Evolutionary conservation across 208 protist genomes (phyloP), one percentile per base, ranked within the genome.

Genomic region (Wallacemonas sp.): DNA sequence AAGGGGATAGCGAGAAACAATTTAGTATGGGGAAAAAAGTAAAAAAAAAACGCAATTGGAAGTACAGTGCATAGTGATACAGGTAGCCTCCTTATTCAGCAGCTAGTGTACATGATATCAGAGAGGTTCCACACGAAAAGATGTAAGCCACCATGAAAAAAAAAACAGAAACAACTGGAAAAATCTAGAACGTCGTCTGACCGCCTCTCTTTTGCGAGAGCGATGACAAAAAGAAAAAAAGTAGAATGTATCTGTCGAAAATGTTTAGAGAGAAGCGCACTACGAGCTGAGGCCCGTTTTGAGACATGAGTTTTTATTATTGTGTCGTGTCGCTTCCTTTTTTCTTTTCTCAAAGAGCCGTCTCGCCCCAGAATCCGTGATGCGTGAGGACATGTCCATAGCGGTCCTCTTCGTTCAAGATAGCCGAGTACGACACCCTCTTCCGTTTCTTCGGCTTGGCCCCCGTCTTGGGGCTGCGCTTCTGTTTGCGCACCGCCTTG

Each of bases 301-400:
- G n/a, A n/a, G n/a, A n/a, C n/a, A n/a, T n/a, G n/a, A n/a, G n/a
- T 66, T 41, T 41, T 41, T 41, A 16, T 41, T 41, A 0, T 41
- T 41, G 12, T 45, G 32, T n/a, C n/a, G 23, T 50, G 29, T 46
- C 28, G 22, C 66, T 41, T 14, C 36, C 10, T 14, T 41, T 14
- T 41, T 41, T 41, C 10, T 41, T 41, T 41, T 41, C 10, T 25
- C n/a, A 50, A 18, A 50, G 8, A 7, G 22, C 44, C 29, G 55
- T 1, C 63, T 80, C 75, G 2, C 75, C 75, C 75, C 75, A 80
- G 67, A 80, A 80, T 1, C 75, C 75, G 26, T 80, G 75, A 1
- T 61, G 67, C 16, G 57, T 22, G 11, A 80, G 69, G 26, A 80
- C 22, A 31, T 80, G 61, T 22, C 52, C 55, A n/a, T 72, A 57